Percentiles rank a stretch among this genome's conserved stretches.
Evolutionary conservation across 2,329 filamentous ascomycete species (phyloP).

Genomic region (Neopestalotiopsis sp.): DNA sequence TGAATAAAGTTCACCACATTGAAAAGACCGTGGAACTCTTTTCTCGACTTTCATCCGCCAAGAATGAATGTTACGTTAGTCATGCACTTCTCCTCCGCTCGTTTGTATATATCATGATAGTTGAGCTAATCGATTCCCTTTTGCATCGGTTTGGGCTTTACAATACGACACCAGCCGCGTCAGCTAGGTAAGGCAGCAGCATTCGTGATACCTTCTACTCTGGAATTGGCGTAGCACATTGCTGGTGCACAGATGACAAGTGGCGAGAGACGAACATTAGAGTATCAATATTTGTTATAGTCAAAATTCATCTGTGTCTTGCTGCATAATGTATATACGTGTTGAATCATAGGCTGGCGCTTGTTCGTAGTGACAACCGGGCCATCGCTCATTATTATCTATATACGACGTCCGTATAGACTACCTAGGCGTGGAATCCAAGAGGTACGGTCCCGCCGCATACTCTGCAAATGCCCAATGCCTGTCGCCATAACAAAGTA

Average conservation of each 20-base stretch:
- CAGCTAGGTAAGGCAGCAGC: constrained; percentile 10
- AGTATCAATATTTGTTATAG: background rate
- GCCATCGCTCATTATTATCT: background rate
- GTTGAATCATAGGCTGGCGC: background rate
- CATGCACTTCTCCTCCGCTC: too few relatives aligned
- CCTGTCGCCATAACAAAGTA: constrained; percentile 4
- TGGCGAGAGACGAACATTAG: background rate
- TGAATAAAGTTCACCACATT: too few relatives aligned
- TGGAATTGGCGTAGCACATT: background rate
- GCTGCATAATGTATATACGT: background rate
- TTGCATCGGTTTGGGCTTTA: background rate
- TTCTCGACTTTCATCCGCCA: too few relatives aligned
- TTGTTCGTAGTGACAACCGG: background rate
- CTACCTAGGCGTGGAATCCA: background rate
- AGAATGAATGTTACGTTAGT: too few relatives aligned
- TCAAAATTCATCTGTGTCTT: background rate
- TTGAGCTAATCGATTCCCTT: background rate
- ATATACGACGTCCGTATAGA: background rate
- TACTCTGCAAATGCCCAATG: constrained; percentile 4
- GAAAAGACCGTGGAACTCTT: too few relatives aligned
- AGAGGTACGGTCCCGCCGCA: background rate
- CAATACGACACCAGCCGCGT: constrained; percentile 12
- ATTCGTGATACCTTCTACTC: constrained; percentile 1
- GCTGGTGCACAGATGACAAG: background rate
- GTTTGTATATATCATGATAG: too few relatives aligned